Conservation (phyloP, 2,329 filamentous ascomycete species). For the Colletotrichum gigasporum region DNA sequence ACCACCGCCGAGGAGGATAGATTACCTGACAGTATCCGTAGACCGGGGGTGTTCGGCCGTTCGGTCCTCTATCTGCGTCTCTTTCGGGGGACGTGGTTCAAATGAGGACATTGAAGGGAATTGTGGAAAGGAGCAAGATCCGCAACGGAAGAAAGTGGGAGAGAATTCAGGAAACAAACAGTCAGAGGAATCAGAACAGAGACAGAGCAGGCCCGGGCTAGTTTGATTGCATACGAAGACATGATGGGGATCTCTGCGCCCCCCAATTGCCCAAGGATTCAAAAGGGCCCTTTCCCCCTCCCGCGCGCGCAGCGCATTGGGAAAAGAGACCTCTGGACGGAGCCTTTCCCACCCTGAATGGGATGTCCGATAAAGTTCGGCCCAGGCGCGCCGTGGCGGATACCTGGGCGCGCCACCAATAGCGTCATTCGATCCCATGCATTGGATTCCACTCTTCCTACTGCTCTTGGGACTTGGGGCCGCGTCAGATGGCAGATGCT, state of each 20-base stretch:
- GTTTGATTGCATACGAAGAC: not conserved
- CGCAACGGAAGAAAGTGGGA: slow-evolving; percentile 8
- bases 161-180: not conserved
- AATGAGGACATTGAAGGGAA: slow-evolving; percentile 4
- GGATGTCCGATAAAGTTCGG: slow-evolving; percentile 29
- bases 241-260: not conserved
- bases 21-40: not conserved
- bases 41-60: slow-evolving; percentile 8
- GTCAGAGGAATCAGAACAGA: not conserved
- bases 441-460: not conserved
- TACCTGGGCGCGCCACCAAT: slow-evolving; percentile 9
- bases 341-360: not conserved
- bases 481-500: no score
- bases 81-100: not conserved
- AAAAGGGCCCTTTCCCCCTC: not conserved
- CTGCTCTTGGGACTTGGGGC: no score
- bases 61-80: no score
- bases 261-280: no score
- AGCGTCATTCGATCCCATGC: slow-evolving; percentile 12
- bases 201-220: not conserved
- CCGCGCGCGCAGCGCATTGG: not conserved
- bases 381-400: slow-evolving; percentile 21
- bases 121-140: not conserved
- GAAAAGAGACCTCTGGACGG: not conserved
- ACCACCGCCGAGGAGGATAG: slow-evolving; percentile 3